These are phyloP conservation scores for Argentina anserina DNA, from an alignment of 306 rosid genomes.

Conservation along the genomic window DNA sequence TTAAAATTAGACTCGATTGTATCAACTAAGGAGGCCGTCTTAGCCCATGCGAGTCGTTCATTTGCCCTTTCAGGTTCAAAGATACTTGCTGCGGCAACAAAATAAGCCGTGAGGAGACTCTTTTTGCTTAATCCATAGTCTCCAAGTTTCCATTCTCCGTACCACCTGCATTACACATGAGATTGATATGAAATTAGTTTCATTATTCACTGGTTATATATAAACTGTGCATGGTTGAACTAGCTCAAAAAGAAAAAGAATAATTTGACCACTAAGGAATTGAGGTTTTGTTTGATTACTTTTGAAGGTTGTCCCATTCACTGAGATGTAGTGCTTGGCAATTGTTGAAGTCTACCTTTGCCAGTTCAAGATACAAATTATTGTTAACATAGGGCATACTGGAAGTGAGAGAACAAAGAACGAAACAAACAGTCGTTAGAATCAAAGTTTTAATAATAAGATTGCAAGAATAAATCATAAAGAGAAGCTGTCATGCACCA, in stretches of 20 bases:
- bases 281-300: slow-evolving; percentile 36
- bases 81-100: slow-evolving; percentile 63
- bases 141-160: slow-evolving; percentile 49
- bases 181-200: background rate
- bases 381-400: slow-evolving; percentile 79
- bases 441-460: background rate
- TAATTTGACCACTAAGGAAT: too few species aligned
- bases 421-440: background rate
- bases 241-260: too few species aligned
- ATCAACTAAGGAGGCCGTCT: slow-evolving; percentile 45
- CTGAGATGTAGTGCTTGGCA: slow-evolving; percentile 64
- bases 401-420: slow-evolving; percentile 3
- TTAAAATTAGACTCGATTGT: slow-evolving; percentile 45
- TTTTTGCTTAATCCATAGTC: slow-evolving; percentile 61
- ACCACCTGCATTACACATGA: slow-evolving; percentile 52
- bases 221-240: too few species aligned
- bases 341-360: slow-evolving; percentile 72
- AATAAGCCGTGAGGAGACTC: slow-evolving; percentile 57
- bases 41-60: slow-evolving; percentile 77
- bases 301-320: slow-evolving; percentile 62
- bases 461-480: background rate
- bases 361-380: slow-evolving; percentile 67
- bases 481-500: too few species aligned
- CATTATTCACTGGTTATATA: background rate
- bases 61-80: slow-evolving; percentile 65